Percentiles rank a stretch among this genome's conserved stretches.
Conservation (phyloP, 169 alveolate species). For the Cryptosporidium sp. region DNA sequence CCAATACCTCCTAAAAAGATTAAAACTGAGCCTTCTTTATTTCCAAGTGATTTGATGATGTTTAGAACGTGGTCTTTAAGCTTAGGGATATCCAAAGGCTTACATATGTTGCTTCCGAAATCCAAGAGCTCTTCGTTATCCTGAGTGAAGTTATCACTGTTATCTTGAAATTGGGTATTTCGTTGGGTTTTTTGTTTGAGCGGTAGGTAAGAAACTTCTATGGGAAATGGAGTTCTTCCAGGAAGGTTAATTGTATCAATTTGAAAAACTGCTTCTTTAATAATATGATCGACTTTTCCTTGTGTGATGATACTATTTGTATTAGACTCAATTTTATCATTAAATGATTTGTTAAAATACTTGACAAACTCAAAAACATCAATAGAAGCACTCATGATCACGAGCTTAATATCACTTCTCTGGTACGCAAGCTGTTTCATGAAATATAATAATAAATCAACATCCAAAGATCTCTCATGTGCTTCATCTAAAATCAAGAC, state of each 20-base stretch:
- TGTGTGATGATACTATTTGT: background rate
- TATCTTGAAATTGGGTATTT: background rate
- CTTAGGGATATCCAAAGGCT: slow-evolving; percentile 35
- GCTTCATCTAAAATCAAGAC: slow-evolving; percentile 80
- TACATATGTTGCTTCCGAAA: background rate
- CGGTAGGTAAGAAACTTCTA: slow-evolving; percentile 27
- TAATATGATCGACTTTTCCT: background rate
- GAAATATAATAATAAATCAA: slow-evolving; percentile 76
- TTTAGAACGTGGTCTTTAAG: slow-evolving; percentile 15
- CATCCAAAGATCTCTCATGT: slow-evolving; percentile 78
- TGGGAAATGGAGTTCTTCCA: slow-evolving; percentile 74
- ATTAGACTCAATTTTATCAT: background rate
- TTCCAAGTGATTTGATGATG: slow-evolving; percentile 21
- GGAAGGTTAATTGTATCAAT: slow-evolving; percentile 39
- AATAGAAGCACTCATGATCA: slow-evolving; percentile 72
- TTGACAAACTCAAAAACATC: slow-evolving; percentile 36
- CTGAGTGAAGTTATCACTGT: background rate
- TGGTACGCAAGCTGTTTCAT: slow-evolving; percentile 38
- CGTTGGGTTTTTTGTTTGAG: background rate
- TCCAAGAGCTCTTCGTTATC: background rate
- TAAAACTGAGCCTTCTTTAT: slow-evolving; percentile 34
- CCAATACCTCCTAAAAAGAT: slow-evolving; percentile 63
- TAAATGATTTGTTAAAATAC: slow-evolving; percentile 31
- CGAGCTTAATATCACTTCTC: slow-evolving; percentile 48
- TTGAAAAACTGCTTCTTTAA: background rate